Conservation (phyloP, 1,284 basidiomycete species). For the Veloboletus limbatus region DNA sequence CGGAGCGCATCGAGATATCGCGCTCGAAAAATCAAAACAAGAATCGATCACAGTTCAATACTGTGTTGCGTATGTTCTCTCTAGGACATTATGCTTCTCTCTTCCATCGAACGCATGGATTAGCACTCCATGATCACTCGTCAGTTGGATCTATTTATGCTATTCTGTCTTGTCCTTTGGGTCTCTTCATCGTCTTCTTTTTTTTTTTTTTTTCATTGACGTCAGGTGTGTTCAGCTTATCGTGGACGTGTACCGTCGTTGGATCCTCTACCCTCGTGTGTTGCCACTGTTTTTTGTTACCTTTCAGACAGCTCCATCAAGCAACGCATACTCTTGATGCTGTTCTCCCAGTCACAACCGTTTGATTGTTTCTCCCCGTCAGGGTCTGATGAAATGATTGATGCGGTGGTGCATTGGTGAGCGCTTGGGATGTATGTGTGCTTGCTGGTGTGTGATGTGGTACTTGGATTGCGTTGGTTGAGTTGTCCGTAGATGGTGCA, state of each 20-base stretch:
- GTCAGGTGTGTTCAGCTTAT: neutral
- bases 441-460: conserved; percentile 2
- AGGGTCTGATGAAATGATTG: conserved; percentile 35
- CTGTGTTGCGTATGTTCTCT: conserved; percentile 10
- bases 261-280: conserved; percentile 1
- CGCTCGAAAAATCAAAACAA: conserved; percentile 20
- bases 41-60: neutral
- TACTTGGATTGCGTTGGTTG: conserved; percentile 2
- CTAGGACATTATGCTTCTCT: conserved; percentile 8
- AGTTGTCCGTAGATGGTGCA: conserved; percentile 15
- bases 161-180: conserved; percentile 31
- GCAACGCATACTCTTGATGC: conserved; percentile 20
- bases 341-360: conserved; percentile 26
- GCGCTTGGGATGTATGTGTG: conserved; percentile 23
- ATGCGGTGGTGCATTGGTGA: conserved; percentile 29
- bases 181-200: conserved; percentile 11
- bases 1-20: conserved; percentile 5
- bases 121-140: conserved; percentile 7
- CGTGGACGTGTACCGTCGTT: conserved; percentile 1
- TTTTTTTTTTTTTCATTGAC: conserved; percentile 3
- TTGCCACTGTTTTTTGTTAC: neutral
- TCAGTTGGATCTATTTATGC: conserved; percentile 23
- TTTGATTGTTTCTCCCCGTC: conserved; percentile 31
- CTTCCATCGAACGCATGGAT: conserved; percentile 17
- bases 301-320: neutral